A percentile compares a stretch with the other conserved stretches of the same genome.
Evolutionary conservation across 495 filamentous ascomycete species (phyloP).

Genomic region (Haplographium delicatum): DNA sequence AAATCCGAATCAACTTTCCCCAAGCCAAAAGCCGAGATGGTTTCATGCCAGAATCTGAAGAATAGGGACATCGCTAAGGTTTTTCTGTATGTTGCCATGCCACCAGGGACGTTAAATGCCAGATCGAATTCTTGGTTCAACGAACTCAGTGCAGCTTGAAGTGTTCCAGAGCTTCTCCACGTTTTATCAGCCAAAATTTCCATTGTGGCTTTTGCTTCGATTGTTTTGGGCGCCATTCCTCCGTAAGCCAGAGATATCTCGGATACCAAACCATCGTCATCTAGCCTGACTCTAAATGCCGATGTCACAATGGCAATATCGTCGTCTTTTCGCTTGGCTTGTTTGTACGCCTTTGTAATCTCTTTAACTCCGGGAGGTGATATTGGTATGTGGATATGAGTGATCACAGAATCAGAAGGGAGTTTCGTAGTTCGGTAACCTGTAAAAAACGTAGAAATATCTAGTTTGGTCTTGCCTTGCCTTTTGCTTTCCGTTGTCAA

Average conservation of each 20-base stretch:
- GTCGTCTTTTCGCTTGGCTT: conserved; percentile 75
- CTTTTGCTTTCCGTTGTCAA: conserved; percentile 25
- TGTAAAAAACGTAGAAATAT: conserved; percentile 32
- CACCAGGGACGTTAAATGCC: conserved; percentile 68
- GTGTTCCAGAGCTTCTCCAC: conserved; percentile 55
- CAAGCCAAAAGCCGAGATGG: conserved; percentile 43
- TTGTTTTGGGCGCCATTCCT: conserved; percentile 69
- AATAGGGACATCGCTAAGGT: conserved; percentile 68
- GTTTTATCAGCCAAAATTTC: conserved; percentile 57
- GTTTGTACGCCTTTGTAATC: conserved; percentile 66
- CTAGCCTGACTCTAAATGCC: conserved; percentile 57
- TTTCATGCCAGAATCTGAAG: conserved; percentile 65
- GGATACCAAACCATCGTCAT: conserved; percentile 47
- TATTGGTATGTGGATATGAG: conserved; percentile 31
- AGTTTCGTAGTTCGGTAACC: conserved; percentile 34
- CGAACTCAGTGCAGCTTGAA: conserved; percentile 66
- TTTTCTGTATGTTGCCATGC: conserved; percentile 75
- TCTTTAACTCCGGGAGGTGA: conserved; percentile 29
- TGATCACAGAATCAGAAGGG: conserved; percentile 34
- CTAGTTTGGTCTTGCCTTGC: conserved; percentile 24
- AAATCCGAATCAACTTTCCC: conserved; percentile 41
- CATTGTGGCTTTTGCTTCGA: conserved; percentile 61
- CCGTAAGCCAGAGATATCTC: conserved; percentile 64
- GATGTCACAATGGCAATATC: conserved; percentile 80
- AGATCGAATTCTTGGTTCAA: conserved; percentile 67